Evolutionary conservation across 352 stramenopile species (phyloP).

Genomic region (Phytopythium chamaehyphon): DNA sequence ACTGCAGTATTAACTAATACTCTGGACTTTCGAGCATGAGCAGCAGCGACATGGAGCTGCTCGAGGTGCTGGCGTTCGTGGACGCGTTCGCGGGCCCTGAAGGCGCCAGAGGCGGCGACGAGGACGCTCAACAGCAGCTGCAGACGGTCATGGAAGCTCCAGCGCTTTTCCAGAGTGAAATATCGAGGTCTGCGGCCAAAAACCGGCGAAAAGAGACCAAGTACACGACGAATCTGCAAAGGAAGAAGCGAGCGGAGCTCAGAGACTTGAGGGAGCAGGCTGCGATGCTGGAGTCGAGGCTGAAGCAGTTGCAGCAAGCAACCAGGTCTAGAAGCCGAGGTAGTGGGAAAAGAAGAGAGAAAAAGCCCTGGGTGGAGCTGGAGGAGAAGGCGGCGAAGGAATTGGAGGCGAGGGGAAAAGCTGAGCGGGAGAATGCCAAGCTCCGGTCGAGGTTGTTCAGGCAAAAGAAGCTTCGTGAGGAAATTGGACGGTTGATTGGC

Average conservation of each 20-base stretch:
- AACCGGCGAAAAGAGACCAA: not conserved
- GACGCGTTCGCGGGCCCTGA: too few relatives aligned
- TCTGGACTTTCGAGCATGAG: too few relatives aligned
- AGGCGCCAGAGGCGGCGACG: too few relatives aligned
- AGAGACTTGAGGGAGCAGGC: not conserved
- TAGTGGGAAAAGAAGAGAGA: not conserved
- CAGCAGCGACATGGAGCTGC: too few relatives aligned
- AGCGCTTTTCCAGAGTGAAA: too few relatives aligned
- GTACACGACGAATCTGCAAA: slow-evolving; percentile 3
- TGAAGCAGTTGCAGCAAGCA: not conserved
- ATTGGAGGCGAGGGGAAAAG: not conserved
- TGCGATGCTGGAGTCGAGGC: not conserved
- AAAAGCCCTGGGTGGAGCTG: not conserved
- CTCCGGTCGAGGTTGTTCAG: not conserved
- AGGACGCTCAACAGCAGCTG: too few relatives aligned
- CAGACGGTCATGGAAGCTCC: too few relatives aligned
- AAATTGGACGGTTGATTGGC: not conserved
- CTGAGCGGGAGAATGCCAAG: not conserved
- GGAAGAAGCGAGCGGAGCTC: slow-evolving; percentile 4
- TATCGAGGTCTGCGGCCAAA: too few relatives aligned
- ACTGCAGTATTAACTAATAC: too few relatives aligned
- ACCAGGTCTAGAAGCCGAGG: too few relatives aligned
- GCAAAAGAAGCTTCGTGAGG: not conserved
- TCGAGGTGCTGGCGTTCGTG: too few relatives aligned
- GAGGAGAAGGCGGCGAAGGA: not conserved